Evolutionary conservation across 345 rosid genomes (phyloP).

Genomic region (Garcia nutans): DNA sequence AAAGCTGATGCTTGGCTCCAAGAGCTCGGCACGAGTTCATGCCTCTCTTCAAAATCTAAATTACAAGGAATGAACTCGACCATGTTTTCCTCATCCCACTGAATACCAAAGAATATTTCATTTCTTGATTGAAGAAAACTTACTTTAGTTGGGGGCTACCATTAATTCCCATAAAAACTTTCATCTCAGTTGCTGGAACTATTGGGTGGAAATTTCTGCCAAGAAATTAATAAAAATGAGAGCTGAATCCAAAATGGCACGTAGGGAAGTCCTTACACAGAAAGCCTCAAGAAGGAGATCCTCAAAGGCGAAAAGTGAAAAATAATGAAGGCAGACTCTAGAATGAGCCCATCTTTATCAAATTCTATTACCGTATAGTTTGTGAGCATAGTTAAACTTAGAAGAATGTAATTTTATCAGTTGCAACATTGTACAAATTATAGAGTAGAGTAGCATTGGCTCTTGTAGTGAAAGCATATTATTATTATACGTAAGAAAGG

Average conservation of each 20-base stretch:
- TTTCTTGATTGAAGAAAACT: neutral
- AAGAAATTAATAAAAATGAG: neutral
- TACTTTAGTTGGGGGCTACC: neutral
- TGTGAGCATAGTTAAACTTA: neutral
- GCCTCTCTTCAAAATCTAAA: too few species aligned
- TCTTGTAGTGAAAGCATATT: neutral
- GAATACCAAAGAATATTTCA: too few species aligned
- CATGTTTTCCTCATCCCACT: too few species aligned
- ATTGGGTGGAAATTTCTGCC: neutral
- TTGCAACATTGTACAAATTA: neutral
- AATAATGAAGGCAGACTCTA: neutral
- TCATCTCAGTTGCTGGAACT: too few species aligned
- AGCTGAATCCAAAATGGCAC: neutral
- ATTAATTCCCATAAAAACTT: neutral
- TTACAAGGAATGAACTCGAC: too few species aligned
- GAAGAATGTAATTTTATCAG: neutral
- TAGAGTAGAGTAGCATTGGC: neutral
- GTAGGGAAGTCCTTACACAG: neutral
- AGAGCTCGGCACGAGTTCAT: too few species aligned
- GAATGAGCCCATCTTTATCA: constrained; percentile 1
- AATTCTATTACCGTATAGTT: neutral
- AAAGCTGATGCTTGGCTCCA: neutral
- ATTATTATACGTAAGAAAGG: neutral
- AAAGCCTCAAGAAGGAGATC: neutral
- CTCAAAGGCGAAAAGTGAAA: neutral